These are phyloP conservation scores for Hymenoscyphus occultus DNA, from an alignment of 2,329 filamentous ascomycete species.

Conservation along the genomic window DNA sequence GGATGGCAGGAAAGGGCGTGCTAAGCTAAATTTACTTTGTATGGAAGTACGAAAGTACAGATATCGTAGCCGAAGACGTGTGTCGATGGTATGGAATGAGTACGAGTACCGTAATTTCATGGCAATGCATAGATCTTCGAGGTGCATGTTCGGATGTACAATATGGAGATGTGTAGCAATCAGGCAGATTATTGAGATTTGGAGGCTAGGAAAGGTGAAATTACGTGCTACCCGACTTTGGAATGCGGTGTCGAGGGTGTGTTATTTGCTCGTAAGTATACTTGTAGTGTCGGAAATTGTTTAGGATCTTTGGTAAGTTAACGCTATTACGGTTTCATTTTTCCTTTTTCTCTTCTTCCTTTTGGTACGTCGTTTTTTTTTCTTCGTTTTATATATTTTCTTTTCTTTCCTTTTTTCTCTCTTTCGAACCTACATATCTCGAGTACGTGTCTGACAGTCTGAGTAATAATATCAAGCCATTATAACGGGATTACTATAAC, in stretches of 20 bases:
- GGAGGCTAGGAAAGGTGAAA: background rate
- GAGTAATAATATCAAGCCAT: background rate
- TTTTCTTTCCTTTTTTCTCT: background rate
- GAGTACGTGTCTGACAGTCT: no score
- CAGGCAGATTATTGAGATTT: no score
- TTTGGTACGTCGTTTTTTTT: background rate
- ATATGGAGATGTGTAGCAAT: no score
- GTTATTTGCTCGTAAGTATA: no score
- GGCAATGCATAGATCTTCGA: background rate
- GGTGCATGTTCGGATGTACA: background rate
- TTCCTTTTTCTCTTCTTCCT: background rate
- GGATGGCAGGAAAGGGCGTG: background rate
- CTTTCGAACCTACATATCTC: no score
- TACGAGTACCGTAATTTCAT: background rate
- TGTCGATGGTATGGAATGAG: background rate
- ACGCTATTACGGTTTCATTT: background rate
- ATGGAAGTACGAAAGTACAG: no score
- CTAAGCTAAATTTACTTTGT: background rate
- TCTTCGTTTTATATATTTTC: background rate
- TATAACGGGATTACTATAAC: background rate
- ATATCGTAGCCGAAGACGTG: no score
- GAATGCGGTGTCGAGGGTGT: no score
- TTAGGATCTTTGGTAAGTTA: background rate
- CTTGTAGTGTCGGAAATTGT: background rate
- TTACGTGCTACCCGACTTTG: background rate